Evolutionary conservation across 768 basidiomycete genomes (phyloP).

Genomic region (Leccinum arenicola): DNA sequence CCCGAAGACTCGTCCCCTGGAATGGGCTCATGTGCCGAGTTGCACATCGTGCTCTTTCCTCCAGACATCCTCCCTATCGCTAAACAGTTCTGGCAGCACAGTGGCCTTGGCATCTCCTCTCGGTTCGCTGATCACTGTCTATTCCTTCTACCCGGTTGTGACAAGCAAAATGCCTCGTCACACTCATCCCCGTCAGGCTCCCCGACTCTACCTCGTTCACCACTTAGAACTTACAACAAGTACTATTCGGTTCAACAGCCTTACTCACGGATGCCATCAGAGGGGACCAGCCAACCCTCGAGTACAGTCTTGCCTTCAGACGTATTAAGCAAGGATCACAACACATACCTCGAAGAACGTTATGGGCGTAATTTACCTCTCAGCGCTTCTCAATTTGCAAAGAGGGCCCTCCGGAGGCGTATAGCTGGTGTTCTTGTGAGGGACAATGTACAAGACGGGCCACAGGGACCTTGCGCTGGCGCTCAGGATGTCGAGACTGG

Average conservation of each 20-base stretch:
- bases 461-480: conserved; percentile 41
- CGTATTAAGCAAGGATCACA: conserved; percentile 57
- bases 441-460: conserved; percentile 42
- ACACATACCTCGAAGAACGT: conserved; percentile 85
- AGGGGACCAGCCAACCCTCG: conserved; percentile 2
- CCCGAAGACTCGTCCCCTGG: conserved; percentile 45
- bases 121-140: conserved; percentile 84
- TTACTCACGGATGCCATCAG: conserved; percentile 8
- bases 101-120: conserved; percentile 86
- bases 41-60: conserved; percentile 84
- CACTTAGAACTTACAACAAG: conserved; percentile 48
- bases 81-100: conserved; percentile 96
- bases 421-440: conserved; percentile 83
- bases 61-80: conserved; percentile 57
- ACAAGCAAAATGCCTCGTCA: conserved; percentile 23
- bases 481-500: conserved; percentile 47
- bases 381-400: conserved; percentile 71
- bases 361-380: conserved; percentile 89
- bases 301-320: conserved; percentile 34
- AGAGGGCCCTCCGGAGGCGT: conserved; percentile 80
- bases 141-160: conserved; percentile 54
- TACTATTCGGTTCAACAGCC: conserved; percentile 47
- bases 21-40: conserved; percentile 44
- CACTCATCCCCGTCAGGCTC: conserved; percentile 26
- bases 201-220: conserved; percentile 28